phyloP scores from a whole-genome alignment of 768 basidiomycete genomes.

The Tephrocybe sp. region DNA sequence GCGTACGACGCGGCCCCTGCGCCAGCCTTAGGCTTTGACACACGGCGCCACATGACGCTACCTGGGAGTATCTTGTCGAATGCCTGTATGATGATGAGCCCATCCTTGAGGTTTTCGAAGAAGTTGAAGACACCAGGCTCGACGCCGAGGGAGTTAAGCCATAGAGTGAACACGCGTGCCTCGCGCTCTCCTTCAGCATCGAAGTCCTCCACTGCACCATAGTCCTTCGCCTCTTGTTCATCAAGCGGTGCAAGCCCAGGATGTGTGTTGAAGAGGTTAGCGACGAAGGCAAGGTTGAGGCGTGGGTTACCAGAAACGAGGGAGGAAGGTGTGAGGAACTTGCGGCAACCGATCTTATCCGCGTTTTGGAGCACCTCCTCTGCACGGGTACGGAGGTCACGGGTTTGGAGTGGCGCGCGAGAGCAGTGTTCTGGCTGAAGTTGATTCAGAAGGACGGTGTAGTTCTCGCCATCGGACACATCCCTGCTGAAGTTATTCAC shows the following conservation, averaged over 20 bases:
- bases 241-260: slow-evolving; percentile 94
- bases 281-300: slow-evolving; percentile 96
- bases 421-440: slow-evolving; percentile 94
- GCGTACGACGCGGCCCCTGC: slow-evolving; percentile 41
- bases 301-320: slow-evolving; percentile 94
- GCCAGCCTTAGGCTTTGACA: slow-evolving; percentile 88
- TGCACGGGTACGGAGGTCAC: slow-evolving; percentile 80
- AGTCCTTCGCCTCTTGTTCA: slow-evolving; percentile 90
- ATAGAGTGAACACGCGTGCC: slow-evolving; percentile 95
- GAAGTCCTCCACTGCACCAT: slow-evolving; percentile 91
- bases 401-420: slow-evolving; percentile 84
- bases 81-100: slow-evolving; percentile 88
- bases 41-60: slow-evolving; percentile 91
- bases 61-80: slow-evolving; percentile 96
- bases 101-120: slow-evolving; percentile 95
- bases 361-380: slow-evolving; percentile 94
- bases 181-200: slow-evolving; percentile 99
- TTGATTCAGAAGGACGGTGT: slow-evolving; percentile 93
- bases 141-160: slow-evolving; percentile 97
- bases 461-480: slow-evolving; percentile 97
- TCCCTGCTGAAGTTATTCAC: slow-evolving; percentile 98
- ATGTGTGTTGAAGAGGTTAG: slow-evolving; percentile 97
- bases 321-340: slow-evolving; percentile 91
- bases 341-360: slow-evolving; percentile 89
- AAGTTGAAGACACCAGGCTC: slow-evolving; percentile 96